Evolutionary conservation across 1,139 yeast species (phyloP).

Genomic region (Pichia norvegensis): DNA sequence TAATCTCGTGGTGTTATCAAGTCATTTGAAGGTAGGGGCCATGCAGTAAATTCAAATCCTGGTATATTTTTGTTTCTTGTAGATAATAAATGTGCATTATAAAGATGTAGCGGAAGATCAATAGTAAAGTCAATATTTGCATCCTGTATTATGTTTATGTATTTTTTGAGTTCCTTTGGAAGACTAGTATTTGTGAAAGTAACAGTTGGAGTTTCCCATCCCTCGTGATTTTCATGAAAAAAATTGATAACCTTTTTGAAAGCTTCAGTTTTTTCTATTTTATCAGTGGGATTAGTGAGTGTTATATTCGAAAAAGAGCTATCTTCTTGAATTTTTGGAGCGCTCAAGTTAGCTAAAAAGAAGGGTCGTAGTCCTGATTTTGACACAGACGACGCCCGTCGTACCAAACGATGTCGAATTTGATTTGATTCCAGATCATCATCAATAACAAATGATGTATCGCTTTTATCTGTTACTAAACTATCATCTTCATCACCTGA

Average conservation of each 20-base stretch:
- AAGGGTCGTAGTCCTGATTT: neutral
- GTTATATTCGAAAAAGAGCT: neutral
- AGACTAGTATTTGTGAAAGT: neutral
- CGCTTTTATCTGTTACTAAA: too few species aligned
- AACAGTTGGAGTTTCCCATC: neutral
- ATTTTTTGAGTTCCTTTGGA: slow-evolving; percentile 5
- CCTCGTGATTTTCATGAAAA: neutral
- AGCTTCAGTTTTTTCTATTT: neutral
- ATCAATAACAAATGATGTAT: too few species aligned
- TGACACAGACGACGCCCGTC: neutral
- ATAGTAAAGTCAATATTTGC: slow-evolving; percentile 38
- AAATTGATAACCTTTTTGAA: neutral
- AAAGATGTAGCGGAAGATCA: slow-evolving; percentile 48
- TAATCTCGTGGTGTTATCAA: slow-evolving; percentile 30
- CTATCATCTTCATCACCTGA: too few species aligned
- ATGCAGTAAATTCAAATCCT: slow-evolving; percentile 33
- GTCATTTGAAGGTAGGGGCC: slow-evolving; percentile 36
- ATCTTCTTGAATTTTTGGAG: neutral
- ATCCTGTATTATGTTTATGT: slow-evolving; percentile 28
- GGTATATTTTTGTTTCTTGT: slow-evolving; percentile 35
- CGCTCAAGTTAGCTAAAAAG: too few species aligned
- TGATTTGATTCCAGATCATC: too few species aligned
- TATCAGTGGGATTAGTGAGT: neutral
- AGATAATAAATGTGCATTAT: slow-evolving; percentile 38
- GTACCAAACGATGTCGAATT: too few species aligned